Base-by-base conservation (phyloP, 148 eudicot species). In the Vaccinium darrowii region DNA sequence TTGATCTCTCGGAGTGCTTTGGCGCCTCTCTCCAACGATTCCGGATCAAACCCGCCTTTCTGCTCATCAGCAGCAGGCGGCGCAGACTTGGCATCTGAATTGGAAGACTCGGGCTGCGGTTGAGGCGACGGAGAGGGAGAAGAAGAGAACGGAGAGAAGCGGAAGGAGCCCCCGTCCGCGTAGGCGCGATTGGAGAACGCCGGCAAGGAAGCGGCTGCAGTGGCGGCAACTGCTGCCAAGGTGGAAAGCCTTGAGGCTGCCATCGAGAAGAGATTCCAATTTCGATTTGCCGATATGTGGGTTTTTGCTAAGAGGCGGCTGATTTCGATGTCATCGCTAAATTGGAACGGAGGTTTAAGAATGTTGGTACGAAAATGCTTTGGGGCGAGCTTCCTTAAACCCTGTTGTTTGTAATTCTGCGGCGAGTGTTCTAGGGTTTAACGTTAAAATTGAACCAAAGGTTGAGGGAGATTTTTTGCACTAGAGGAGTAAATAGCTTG, bases 11-110 rank as follows among this genome's bases (percentile, higher is more conserved):
- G 88, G 19, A 92, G 92, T 49, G 95, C 97, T 78, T 88, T 91
- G 14, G 99, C 98, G 5, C 93, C 99, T 77, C 96, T 89, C 83
- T 95, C 99, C 30, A 95, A 75, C n/a, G 92, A 58, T 36, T 92
- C 95, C 11, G 95, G 92, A 85, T 97, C 93, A 39, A 97, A 95
- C 7, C 98, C 98, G 19, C 90, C 86, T 56, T 83, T 88, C 0
- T 90, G 73, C 53, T 92, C 97, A 57, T 93, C 95, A 12, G 39
- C 18, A 14, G 82, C 93, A 0, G 76, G 83, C n/a, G 90, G 73
- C 49, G 73, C 81, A 30, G 89, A 74, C 50, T 84, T 83, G 56
- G 86, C 0, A 75, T 78, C 87, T 15, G 90, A 77, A 11, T 77
- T 79, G 14, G 88, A 50, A 63, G 87, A 49, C 1, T 83, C 63